Evolutionary conservation across 805 yeast species (phyloP).

Genomic region (Komagataella ulmi): DNA sequence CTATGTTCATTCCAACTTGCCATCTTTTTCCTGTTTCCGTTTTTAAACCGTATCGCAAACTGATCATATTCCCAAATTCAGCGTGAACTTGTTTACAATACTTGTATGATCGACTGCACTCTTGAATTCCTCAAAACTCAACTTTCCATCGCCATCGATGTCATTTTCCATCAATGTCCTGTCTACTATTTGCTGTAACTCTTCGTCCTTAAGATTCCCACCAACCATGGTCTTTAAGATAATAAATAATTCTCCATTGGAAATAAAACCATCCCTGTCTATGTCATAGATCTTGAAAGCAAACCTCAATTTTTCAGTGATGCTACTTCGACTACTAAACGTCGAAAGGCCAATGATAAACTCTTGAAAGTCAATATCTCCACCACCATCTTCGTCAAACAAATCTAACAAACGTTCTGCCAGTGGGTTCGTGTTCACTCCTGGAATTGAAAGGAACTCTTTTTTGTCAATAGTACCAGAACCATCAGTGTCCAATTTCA

Average conservation of each 20-base stretch:
- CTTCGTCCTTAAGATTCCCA: conserved; percentile 69
- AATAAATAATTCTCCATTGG: conserved; percentile 87
- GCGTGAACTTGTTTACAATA: conserved; percentile 10
- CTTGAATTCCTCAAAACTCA: conserved; percentile 80
- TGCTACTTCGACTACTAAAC: conserved; percentile 72
- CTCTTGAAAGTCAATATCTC: conserved; percentile 91
- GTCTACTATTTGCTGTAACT: conserved; percentile 93
- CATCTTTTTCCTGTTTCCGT: not conserved
- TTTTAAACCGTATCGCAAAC: not conserved
- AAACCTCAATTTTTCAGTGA: conserved; percentile 72
- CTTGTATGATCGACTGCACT: conserved; percentile 39
- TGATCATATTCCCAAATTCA: not conserved
- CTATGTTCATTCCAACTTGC: not conserved
- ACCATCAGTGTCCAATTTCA: conserved; percentile 89
- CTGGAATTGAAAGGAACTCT: conserved; percentile 88
- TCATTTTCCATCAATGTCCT: conserved; percentile 93
- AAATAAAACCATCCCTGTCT: conserved; percentile 88
- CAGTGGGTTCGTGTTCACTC: conserved; percentile 80
- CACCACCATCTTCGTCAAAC: conserved; percentile 86
- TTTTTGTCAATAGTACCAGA: conserved; percentile 84
- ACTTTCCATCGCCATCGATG: conserved; percentile 70
- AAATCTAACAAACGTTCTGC: conserved; percentile 87
- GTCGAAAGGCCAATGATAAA: conserved; percentile 61
- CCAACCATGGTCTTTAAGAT: conserved; percentile 98
- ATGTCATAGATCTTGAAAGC: conserved; percentile 92